Conservation (phyloP, 1,284 basidiomycete species). For the Pseudozyma hubeiensis region DNA sequence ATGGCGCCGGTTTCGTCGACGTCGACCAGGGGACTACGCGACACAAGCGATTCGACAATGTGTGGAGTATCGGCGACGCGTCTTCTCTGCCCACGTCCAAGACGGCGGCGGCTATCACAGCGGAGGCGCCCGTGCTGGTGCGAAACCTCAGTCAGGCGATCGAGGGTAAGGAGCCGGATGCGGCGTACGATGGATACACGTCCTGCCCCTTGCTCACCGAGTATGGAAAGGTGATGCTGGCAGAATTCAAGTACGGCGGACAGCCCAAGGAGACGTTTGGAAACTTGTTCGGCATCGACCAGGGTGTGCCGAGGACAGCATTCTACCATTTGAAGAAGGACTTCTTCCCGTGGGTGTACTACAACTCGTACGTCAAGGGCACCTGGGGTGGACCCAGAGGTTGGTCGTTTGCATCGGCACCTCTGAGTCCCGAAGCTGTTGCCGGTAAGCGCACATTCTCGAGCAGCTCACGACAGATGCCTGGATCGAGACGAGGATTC, state of each 20-base stretch:
- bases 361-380: conserved; percentile 80
- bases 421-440: conserved; percentile 32
- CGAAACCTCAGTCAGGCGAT: conserved; percentile 77
- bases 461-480: conserved; percentile 1
- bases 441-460: conserved; percentile 40
- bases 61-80: conserved; percentile 91
- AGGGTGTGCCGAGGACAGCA: conserved; percentile 71
- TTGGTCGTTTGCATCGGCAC: conserved; percentile 30
- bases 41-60: conserved; percentile 83
- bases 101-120: conserved; percentile 92
- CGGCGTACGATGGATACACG: conserved; percentile 68
- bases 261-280: conserved; percentile 81
- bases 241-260: conserved; percentile 85
- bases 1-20: conserved; percentile 76
- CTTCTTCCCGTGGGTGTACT: conserved; percentile 90
- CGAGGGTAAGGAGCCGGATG: conserved; percentile 47
- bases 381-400: conserved; percentile 68
- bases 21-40: conserved; percentile 84
- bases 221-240: conserved; percentile 86
- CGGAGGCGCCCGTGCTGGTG: conserved; percentile 89
- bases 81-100: conserved; percentile 92
- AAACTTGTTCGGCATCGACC: conserved; percentile 57
- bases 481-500: conserved; percentile 41
- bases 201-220: conserved; percentile 74
- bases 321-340: conserved; percentile 95